Conservation (phyloP, 768 basidiomycete genomes). For the Tricholoma sp. region DNA sequence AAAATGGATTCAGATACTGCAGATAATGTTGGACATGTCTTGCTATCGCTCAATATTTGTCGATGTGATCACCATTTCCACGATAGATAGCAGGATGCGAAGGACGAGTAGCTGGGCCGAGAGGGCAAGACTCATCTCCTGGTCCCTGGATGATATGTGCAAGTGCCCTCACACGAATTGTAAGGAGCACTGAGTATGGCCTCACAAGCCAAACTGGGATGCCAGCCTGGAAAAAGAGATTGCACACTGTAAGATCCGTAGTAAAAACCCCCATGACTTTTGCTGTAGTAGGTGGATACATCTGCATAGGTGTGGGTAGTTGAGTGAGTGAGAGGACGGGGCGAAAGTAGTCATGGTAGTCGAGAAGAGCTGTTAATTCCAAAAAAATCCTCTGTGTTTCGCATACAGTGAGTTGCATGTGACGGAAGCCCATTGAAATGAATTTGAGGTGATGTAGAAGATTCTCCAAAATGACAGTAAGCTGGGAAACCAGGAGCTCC, state of each 20-base stretch:
- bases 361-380: neutral
- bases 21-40: neutral
- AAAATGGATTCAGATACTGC: neutral
- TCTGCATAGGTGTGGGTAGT: neutral
- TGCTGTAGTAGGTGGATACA: neutral
- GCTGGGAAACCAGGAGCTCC: neutral
- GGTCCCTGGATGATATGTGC: neutral
- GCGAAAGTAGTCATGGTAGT: neutral
- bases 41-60: neutral
- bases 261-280: neutral
- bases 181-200: neutral
- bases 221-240: neutral
- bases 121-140: neutral
- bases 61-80: neutral
- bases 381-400: neutral
- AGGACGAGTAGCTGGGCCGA: neutral
- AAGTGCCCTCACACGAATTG: neutral
- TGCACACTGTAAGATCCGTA: neutral
- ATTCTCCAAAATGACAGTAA: neutral
- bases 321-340: neutral
- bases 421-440: neutral
- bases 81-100: neutral
- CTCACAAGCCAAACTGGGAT: neutral
- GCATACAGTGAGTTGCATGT: neutral
- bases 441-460: neutral